Evolutionary conservation across 495 filamentous ascomycete genomes (phyloP), one percentile per base, ranked within the genome.

Genomic region (Thermothielavioides terrestris): DNA sequence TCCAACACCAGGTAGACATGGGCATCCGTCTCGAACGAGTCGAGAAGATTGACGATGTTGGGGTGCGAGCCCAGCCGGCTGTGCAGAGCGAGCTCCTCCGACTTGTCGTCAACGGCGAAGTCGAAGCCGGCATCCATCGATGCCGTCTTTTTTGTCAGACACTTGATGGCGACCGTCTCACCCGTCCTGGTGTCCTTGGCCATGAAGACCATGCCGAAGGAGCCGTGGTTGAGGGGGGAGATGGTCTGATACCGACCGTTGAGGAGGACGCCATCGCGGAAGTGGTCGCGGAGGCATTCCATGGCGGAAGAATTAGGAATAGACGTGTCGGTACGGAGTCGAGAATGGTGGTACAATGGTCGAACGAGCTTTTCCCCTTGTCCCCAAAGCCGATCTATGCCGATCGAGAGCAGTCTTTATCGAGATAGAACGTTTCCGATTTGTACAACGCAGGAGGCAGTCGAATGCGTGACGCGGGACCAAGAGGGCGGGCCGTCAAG

Each of bases 131-230:
- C 68, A 31, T 75, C 76, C 50, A 67, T 59, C 46, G 77, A 75
- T 22, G 75, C 72, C 10, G 80, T 70, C 44, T 79, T 76, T 75
- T 96, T 97, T 56, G 86, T 84, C 62, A 96, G 67, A 61, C 90
- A 94, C 63, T 98, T 98, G 76, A 98, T 83, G 43, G 92, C 92
- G 49, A 98, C 92, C 46, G 81, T 74, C 49, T 90, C 73, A 53
- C 80, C 77, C 49, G 83, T 94, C 55, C 69, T 56, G 49, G 73
- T 75, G 68, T 98, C 90, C 58, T 73, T 84, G 45, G 92, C 94
- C 67, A 89, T 80, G 68, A 94, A 95, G 56, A 98, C 92, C 85
- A 94, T 89, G 55, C 92, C 92, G 63, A 96, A 98, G 21, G 92
- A 98, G 58, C 92, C 92, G 77, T 96, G 88, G 63, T 98, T 97